Conservation (phyloP, 2,329 filamentous ascomycete species). For the Domatiomyces catenatus region DNA sequence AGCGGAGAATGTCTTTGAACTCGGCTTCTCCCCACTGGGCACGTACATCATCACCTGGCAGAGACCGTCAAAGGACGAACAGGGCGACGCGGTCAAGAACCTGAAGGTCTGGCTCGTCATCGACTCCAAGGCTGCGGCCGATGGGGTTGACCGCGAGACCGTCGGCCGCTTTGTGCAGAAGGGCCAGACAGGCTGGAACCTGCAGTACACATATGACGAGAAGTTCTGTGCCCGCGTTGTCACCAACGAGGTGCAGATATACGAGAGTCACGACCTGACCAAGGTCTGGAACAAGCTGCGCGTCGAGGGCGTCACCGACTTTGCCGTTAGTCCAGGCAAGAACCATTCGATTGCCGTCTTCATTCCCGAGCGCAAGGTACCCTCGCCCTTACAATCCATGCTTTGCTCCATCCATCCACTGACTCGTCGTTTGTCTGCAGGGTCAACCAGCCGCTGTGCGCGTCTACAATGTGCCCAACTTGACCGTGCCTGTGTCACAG, state of each 20-base stretch:
- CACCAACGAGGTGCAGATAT: constrained; percentile 97
- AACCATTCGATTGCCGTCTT: constrained; percentile 90
- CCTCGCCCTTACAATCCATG: neutral
- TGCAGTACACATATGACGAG: constrained; percentile 93
- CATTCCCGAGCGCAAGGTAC: constrained; percentile 82
- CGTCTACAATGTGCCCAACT: constrained; percentile 84
- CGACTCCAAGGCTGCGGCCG: constrained; percentile 47
- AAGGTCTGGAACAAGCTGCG: constrained; percentile 92
- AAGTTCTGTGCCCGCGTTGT: constrained; percentile 81
- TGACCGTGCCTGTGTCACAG: constrained; percentile 68
- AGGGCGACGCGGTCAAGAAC: constrained; percentile 87
- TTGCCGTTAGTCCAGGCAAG: constrained; percentile 76
- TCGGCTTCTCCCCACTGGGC: constrained; percentile 83
- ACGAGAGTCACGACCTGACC: constrained; percentile 68
- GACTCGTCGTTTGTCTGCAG: constrained; percentile 29
- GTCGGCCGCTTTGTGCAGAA: constrained; percentile 91
- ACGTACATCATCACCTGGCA: constrained; percentile 96
- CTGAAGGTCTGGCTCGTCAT: constrained; percentile 88
- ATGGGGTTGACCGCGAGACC: constrained; percentile 49
- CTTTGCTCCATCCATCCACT: constrained; percentile 1
- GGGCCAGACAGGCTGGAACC: constrained; percentile 86
- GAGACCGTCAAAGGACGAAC: constrained; percentile 78
- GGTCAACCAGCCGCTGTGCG: constrained; percentile 88
- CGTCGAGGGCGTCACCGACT: constrained; percentile 78
- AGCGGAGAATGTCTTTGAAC: constrained; percentile 75